phyloP scores from a whole-genome alignment of 805 yeast genomes.

The Candida wancherniae region DNA sequence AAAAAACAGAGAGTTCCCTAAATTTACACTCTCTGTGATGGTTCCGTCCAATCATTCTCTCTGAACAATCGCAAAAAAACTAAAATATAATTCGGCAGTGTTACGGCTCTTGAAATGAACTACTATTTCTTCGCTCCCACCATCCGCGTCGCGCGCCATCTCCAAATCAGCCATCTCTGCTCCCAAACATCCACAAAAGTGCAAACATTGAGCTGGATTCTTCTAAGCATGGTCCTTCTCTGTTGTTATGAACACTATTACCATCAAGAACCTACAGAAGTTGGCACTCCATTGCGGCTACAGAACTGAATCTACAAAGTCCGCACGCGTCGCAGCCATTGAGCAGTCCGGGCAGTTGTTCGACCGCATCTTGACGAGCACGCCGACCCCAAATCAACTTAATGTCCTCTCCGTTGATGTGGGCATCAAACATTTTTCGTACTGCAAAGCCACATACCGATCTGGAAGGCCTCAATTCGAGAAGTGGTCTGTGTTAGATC shows the following conservation, averaged over 20 bases:
- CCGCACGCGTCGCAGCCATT: conserved; percentile 13
- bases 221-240: too few species aligned
- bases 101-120: too few species aligned
- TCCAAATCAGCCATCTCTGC: too few species aligned
- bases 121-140: too few species aligned
- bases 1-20: too few species aligned
- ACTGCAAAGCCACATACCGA: conserved; percentile 22
- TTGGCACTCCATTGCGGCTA: conserved; percentile 23
- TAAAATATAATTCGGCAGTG: too few species aligned
- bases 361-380: conserved; percentile 8
- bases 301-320: conserved; percentile 16
- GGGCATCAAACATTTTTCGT: conserved; percentile 40
- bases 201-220: too few species aligned
- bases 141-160: too few species aligned
- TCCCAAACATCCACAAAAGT: too few species aligned
- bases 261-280: conserved; percentile 9
- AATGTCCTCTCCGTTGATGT: conserved; percentile 31
- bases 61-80: too few species aligned
- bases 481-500: conserved; percentile 26
- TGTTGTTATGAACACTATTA: conserved; percentile 14
- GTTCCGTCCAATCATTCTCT: too few species aligned
- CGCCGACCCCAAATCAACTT: conserved; percentile 7
- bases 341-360: conserved; percentile 4
- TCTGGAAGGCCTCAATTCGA: conserved; percentile 2
- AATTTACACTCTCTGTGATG: too few species aligned